Evolutionary conservation across 352 stramenopile species (phyloP).

Genomic region (Pythium phragmiticola): DNA sequence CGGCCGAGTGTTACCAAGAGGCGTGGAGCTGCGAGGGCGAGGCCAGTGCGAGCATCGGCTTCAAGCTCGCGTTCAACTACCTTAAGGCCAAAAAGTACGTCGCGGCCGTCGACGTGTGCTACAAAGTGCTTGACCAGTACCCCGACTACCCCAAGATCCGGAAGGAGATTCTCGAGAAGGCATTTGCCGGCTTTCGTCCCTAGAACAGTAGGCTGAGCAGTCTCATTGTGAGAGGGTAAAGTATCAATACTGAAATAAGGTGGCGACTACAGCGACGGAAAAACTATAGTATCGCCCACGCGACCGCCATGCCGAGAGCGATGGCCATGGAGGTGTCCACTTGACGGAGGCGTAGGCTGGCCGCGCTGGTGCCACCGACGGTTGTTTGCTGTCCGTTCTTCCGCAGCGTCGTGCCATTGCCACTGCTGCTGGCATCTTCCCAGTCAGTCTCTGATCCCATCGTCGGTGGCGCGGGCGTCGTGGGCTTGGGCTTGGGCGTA

Average conservation of each 20-base stretch:
- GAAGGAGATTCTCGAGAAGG: constrained; percentile 94
- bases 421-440: not conserved
- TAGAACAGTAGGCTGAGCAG: constrained; percentile 25
- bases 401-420: not conserved
- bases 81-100: constrained; percentile 93
- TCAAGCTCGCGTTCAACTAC: constrained; percentile 96
- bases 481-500: constrained; percentile 9
- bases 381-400: not conserved
- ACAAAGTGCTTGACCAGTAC: constrained; percentile 92
- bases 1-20: constrained; percentile 92
- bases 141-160: constrained; percentile 94
- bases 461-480: not conserved
- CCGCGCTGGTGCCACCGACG: not conserved
- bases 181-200: constrained; percentile 84
- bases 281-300: constrained; percentile 5
- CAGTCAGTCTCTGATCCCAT: not conserved
- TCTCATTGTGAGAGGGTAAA: too few species aligned
- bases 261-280: not conserved
- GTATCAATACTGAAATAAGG: not conserved
- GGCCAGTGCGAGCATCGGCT: constrained; percentile 88
- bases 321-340: not conserved
- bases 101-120: constrained; percentile 89
- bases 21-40: constrained; percentile 81
- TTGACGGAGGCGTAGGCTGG: not conserved
- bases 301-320: not conserved